Conservation (phyloP, 2,329 filamentous ascomycete genomes). For the Pseudogymnoascus sp. region DNA sequence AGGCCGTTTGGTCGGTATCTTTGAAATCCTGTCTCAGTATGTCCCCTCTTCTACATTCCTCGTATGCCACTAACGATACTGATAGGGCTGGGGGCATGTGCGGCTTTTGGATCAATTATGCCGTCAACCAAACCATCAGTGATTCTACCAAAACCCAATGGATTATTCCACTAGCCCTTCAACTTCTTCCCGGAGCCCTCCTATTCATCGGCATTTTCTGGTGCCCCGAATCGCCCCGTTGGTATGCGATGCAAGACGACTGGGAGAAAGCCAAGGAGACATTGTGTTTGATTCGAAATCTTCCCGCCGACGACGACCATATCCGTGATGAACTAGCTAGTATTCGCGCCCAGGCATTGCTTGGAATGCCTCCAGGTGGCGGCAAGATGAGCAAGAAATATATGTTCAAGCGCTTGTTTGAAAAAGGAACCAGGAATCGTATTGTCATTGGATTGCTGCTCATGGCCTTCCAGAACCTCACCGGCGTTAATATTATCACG, state of each 20-base stretch:
- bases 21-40: conserved; percentile 39
- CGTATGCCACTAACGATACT: conserved; percentile 33
- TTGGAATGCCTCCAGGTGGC: conserved; percentile 34
- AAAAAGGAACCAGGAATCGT: conserved; percentile 65
- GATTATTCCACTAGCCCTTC: conserved; percentile 36
- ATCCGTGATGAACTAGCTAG: conserved; percentile 44
- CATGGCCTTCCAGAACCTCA: conserved; percentile 17
- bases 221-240: conserved; percentile 26
- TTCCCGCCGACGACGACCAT: conserved; percentile 36
- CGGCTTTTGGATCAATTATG: conserved; percentile 38
- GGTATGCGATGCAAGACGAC: conserved; percentile 21
- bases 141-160: conserved; percentile 32
- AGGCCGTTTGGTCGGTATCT: conserved; percentile 40
- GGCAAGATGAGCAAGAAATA: background rate
- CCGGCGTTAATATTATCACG: conserved; percentile 28
- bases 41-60: conserved; percentile 28
- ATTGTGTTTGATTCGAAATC: conserved; percentile 37
- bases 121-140: conserved; percentile 30
- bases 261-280: conserved; percentile 33
- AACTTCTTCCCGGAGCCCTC: conserved; percentile 32
- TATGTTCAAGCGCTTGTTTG: conserved; percentile 16
- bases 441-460: conserved; percentile 44
- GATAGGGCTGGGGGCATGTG: conserved; percentile 28
- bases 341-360: conserved; percentile 39
- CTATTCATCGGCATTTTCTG: conserved; percentile 23